Percentiles rank a stretch among this genome's conserved stretches.
Conservation (phyloP, 2,329 filamentous ascomycete genomes). For the Tympanopsis confertula region DNA sequence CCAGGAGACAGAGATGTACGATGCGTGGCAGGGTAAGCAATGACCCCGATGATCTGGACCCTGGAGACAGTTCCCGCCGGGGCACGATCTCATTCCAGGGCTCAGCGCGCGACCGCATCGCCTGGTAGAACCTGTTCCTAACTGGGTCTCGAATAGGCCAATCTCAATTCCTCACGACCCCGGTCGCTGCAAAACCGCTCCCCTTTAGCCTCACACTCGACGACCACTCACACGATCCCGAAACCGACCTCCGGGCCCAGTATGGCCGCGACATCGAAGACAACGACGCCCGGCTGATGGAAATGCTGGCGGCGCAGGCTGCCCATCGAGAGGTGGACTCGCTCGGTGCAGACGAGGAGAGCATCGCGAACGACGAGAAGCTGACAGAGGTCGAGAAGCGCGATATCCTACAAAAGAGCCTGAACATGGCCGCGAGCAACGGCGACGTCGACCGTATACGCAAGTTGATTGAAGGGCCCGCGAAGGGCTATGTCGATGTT, state of each 20-base stretch:
- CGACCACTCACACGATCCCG: constrained; percentile 65
- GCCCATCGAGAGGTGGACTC: constrained; percentile 58
- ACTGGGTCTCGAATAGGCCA: constrained; percentile 48
- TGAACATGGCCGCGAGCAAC: constrained; percentile 94
- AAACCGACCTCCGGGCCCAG: constrained; percentile 29
- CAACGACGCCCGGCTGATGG: constrained; percentile 79
- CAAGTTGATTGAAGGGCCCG: constrained; percentile 63
- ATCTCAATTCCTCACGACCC: constrained; percentile 86
- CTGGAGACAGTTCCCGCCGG: constrained; percentile 4
- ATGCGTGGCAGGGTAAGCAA: constrained; percentile 84
- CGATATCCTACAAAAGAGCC: constrained; percentile 69
- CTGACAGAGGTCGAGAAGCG: constrained; percentile 69
- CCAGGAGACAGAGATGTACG: constrained; percentile 89
- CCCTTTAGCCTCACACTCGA: constrained; percentile 73
- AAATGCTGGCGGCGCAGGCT: constrained; percentile 93
- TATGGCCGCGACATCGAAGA: constrained; percentile 34
- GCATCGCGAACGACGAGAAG: constrained; percentile 63
- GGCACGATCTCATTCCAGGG: constrained; percentile 5
- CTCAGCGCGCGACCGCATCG: neutral
- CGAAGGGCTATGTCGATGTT: constrained; percentile 68
- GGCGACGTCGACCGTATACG: constrained; percentile 76
- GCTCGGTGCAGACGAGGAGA: constrained; percentile 67
- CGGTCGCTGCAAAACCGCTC: constrained; percentile 71
- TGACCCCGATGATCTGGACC: constrained; percentile 17
- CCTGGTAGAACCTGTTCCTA: neutral